phyloP scores from a whole-genome alignment of 1,284 basidiomycete genomes.

The Serendipita sp. region DNA sequence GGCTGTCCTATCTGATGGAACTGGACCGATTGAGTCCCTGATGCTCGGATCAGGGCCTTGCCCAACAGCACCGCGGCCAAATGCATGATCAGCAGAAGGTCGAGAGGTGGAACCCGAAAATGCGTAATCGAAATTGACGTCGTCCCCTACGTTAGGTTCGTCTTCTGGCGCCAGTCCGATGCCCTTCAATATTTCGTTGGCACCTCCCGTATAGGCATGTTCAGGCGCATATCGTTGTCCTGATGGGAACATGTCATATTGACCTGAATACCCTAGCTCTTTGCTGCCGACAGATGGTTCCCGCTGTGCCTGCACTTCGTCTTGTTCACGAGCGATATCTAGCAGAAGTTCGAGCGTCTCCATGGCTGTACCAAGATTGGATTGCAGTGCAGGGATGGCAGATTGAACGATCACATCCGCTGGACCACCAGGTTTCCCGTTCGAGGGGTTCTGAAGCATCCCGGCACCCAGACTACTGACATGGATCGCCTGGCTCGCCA shows the following conservation, averaged over 20 bases:
- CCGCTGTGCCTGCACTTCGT: constrained; percentile 35
- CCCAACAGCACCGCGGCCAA: too few relatives aligned
- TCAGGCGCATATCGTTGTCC: background rate
- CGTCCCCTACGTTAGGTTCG: background rate
- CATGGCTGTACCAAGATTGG: constrained; percentile 36
- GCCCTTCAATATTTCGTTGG: background rate
- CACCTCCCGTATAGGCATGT: background rate
- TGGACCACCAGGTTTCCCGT: background rate
- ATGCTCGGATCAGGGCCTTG: too few relatives aligned
- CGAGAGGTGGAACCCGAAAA: background rate
- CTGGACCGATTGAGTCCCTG: background rate
- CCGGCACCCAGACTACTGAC: constrained; percentile 18
- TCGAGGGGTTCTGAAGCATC: constrained; percentile 7
- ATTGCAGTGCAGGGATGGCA: constrained; percentile 34
- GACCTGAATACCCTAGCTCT: background rate
- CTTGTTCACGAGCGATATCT: constrained; percentile 52
- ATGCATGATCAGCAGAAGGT: too few relatives aligned
- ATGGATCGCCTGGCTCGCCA: constrained; percentile 38
- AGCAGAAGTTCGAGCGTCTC: constrained; percentile 48
- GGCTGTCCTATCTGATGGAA: background rate
- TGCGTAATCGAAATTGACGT: background rate
- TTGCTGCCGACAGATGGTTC: background rate
- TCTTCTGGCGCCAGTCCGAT: background rate
- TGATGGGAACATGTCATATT: background rate
- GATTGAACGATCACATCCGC: constrained; percentile 21